Evolutionary conservation across 495 filamentous ascomycete genomes (phyloP).

Genomic region (Tuber calosporum): DNA sequence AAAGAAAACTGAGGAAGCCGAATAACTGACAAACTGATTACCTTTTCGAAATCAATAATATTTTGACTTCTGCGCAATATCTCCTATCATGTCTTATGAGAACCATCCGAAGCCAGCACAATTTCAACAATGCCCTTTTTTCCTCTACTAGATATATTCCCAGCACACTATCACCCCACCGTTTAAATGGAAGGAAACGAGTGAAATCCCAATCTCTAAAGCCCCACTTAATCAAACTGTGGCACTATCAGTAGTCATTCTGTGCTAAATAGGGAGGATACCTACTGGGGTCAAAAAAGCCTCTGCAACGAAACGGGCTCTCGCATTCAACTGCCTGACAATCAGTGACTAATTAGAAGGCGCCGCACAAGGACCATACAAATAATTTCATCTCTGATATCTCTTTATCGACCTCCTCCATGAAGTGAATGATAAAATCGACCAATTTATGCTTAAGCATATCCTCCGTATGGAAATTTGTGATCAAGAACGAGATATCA

Average conservation of each 20-base stretch:
- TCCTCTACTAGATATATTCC: background rate
- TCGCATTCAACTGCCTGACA: conserved; percentile 69
- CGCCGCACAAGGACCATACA: conserved; percentile 51
- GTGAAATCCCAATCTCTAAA: background rate
- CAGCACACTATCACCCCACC: background rate
- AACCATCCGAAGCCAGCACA: background rate
- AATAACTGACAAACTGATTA: too few species aligned
- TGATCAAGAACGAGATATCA: conserved; percentile 97
- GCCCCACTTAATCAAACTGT: background rate
- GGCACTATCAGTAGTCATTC: background rate
- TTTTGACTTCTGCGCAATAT: too few species aligned
- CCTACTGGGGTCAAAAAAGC: conserved; percentile 82
- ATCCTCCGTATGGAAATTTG: conserved; percentile 94
- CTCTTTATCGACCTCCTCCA: conserved; percentile 99
- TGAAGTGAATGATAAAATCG: conserved; percentile 97
- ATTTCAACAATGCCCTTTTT: too few species aligned
- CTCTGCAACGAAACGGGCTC: conserved; percentile 95
- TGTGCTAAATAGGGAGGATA: background rate
- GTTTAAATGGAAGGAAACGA: background rate
- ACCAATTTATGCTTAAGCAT: conserved; percentile 98
- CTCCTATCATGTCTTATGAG: background rate
- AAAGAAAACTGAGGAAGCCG: too few species aligned
- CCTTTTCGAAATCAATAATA: too few species aligned
- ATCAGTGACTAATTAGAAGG: background rate
- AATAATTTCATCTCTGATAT: conserved; percentile 99